phyloP scores from a whole-genome alignment of 148 eudicot genomes.

The Rhododendron ferrugineum region DNA sequence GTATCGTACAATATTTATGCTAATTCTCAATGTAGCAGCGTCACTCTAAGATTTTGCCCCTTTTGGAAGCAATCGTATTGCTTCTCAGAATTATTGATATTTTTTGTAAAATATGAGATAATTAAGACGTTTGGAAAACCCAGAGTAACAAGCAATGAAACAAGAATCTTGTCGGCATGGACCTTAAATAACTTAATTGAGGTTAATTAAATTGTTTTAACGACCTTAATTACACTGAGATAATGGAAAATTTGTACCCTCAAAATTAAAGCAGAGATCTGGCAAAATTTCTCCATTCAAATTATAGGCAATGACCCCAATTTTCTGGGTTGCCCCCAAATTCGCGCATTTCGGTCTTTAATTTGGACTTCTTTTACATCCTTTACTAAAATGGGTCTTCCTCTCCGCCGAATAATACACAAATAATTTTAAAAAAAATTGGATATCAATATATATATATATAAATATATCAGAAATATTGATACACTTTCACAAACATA shows the following conservation, averaged over 20 bases:
- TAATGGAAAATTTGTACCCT: neutral
- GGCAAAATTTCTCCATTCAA: neutral
- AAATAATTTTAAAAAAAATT: too few relatives aligned
- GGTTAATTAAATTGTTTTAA: neutral
- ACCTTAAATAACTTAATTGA: neutral
- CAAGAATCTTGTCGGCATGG: constrained; percentile 1
- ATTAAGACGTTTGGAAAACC: neutral
- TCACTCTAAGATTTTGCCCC: neutral
- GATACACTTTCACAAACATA: too few relatives aligned
- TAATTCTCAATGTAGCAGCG: neutral
- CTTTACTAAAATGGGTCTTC: neutral
- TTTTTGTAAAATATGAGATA: neutral
- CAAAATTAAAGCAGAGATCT: neutral
- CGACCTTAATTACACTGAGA: neutral
- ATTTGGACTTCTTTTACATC: neutral
- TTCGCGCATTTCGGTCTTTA: neutral
- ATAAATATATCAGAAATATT: too few relatives aligned
- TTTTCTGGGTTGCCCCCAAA: neutral
- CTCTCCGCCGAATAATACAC: too few relatives aligned
- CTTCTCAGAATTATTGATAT: neutral
- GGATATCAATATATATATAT: too few relatives aligned
- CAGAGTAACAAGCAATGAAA: neutral
- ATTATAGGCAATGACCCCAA: neutral
- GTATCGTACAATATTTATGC: neutral
- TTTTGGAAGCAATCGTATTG: neutral